Conservation (phyloP, 306 rosid species). For the Begonia fuchsioides region DNA sequence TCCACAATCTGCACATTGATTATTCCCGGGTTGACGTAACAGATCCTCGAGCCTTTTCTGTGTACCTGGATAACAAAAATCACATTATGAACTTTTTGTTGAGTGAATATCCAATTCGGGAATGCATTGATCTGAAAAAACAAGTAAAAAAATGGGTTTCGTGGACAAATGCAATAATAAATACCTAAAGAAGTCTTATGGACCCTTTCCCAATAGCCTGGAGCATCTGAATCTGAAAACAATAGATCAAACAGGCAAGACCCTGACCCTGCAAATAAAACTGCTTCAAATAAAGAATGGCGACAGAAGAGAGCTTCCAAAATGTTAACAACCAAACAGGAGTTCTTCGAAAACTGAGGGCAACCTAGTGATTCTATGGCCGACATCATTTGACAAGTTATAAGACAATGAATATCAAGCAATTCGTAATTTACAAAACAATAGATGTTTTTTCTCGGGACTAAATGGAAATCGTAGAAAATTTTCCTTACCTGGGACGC, state of each 20-base stretch:
- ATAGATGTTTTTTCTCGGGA: background rate
- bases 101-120: background rate
- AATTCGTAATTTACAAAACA: background rate
- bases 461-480: background rate
- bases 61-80: constrained; percentile 32
- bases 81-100: constrained; percentile 6
- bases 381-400: too few relatives aligned
- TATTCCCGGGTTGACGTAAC: constrained; percentile 39
- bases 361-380: too few relatives aligned
- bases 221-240: constrained; percentile 50
- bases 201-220: constrained; percentile 25
- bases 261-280: constrained; percentile 30
- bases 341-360: too few relatives aligned
- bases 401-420: too few relatives aligned
- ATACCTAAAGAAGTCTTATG: constrained; percentile 32
- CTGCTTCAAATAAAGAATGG: constrained; percentile 5
- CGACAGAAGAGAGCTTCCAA: background rate
- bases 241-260: constrained; percentile 72
- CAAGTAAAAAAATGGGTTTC: background rate
- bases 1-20: constrained; percentile 78
- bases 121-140: background rate
- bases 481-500: constrained; percentile 26
- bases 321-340: background rate
- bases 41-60: constrained; percentile 43
- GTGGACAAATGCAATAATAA: constrained; percentile 5